Base-by-base conservation (phyloP, 192 early-diverging fungal genomes). In the Pecoramyces ruminantium region DNA sequence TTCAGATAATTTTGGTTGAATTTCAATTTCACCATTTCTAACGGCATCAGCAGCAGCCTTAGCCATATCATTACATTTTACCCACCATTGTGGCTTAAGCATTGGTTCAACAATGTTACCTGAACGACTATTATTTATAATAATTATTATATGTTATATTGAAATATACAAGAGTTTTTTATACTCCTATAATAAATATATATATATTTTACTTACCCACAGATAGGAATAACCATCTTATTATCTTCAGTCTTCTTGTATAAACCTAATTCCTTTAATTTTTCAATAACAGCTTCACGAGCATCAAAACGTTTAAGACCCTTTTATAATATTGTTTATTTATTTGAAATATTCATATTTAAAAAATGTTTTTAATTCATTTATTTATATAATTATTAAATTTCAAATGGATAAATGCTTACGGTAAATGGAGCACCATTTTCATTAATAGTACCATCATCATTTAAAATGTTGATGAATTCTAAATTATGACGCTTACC, bases 31-130 rank as follows among this genome's bases (percentile, higher is more conserved):
- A 27, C 95, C 96, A 67, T 92, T 88, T 67, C 86, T 87, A 39
- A 96, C 96, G 29, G 92, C 96, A 81, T 88, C 80, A 58, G 82
- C 29, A 21, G 98, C 96, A 3, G 92, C 90, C 17, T 85, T 84
- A 17, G 96, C 96, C 90, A 99, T 95, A 38, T 86, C 90, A 84
- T 94, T 89, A 89, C 94, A 96, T 87, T 90, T 91, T 34, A 98
- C 94, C 95, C 96, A 99, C 98, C 98, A 99, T 86, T 99, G 98
- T 42, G 98, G 98, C 89, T 97, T 99, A 92, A 99, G 92, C 79
- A 97, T 85, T 13, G 96, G 96, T 86, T 99, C 98, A 40, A 98
- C 97, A 79, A 99, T 87, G 86, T 99, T 97, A 42, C 92, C 91
- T 29, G 96, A 95, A 85, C 95, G 86, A 34, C 85, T 87, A 38